These are phyloP conservation scores for Cadophora luteo-olivacea DNA, from an alignment of 2,329 filamentous ascomycete species.

Conservation along the genomic window DNA sequence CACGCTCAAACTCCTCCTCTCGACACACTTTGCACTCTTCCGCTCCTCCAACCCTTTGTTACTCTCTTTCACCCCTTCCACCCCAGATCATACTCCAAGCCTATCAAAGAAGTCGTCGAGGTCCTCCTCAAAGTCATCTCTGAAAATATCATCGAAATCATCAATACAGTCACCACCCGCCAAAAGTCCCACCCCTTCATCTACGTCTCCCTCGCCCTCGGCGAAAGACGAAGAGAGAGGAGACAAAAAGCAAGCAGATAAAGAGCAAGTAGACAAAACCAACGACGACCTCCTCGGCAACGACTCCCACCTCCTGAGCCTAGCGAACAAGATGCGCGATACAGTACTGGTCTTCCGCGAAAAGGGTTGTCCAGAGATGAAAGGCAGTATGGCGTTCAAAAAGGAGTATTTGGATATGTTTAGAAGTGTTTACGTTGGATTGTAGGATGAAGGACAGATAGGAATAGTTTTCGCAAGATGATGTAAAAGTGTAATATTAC, in stretches of 20 bases:
- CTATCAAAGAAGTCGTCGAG: neutral
- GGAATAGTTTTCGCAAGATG: no score
- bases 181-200: neutral
- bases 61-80: conserved; percentile 30
- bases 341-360: conserved; percentile 36
- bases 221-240: conserved; percentile 22
- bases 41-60: conserved; percentile 38
- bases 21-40: conserved; percentile 39
- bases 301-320: conserved; percentile 32
- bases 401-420: conserved; percentile 38
- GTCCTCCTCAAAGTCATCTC: neutral
- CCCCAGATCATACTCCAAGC: neutral
- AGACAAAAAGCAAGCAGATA: no score
- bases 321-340: conserved; percentile 35
- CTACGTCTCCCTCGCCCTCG: neutral
- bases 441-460: neutral
- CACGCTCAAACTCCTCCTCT: conserved; percentile 35
- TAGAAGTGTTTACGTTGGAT: conserved; percentile 33
- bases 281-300: conserved; percentile 35
- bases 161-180: neutral
- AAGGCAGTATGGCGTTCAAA: conserved; percentile 37
- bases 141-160: neutral
- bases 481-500: no score
- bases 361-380: conserved; percentile 37
- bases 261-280: conserved; percentile 23